Evolutionary conservation across 176 grass and related monocot genomes (phyloP), one percentile per base, ranked within the genome.

Genomic region (Rhynchospora tenuis): DNA sequence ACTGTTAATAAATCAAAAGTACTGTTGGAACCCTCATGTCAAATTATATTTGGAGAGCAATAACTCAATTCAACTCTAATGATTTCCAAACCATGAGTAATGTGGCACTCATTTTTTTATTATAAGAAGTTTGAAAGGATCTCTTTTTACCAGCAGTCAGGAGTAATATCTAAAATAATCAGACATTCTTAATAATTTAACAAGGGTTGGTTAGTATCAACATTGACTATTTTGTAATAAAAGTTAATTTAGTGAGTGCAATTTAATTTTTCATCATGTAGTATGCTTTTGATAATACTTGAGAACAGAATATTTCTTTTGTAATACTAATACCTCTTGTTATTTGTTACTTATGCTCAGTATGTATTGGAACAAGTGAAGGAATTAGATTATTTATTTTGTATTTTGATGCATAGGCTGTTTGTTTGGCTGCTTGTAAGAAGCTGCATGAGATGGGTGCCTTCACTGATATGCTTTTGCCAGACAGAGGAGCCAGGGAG

Each of bases 361-460:
- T 84, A 10, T 67, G 54, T 42, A 60, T 73, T 58, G 70, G 64
- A 72, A 71, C 13, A 14, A 83, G 16, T n/a, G 82, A 55, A 76
- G 47, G 22, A 29, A 47, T 8, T 76, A 20, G 22, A 75, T 76
- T 28, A 55, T 76, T 48, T 55, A 54, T 31, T 76, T 76, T 76
- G 23, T 11, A 4, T 29, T 89, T 15, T 85, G 84, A 46, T 79
- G 17, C 83, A 78, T 75, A 98, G 96, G 93, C 93, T 91, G 93
- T 99, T 87, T 99, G 91, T 87, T 95, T 99, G 78, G 91, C 93
- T 88, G 96, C 92, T 28, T 99, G 96, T 86, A 99, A 95, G 89
- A 99, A 99, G 85, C 85, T 99, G 66, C 96, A 99, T 91, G 96
- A 99, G 88, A 99, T 93, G 96, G 93, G 88, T 60, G 96, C 96